A percentile compares a stretch with the other conserved stretches of the same genome.
These are phyloP conservation scores for Trametes cingulata DNA, from an alignment of 768 basidiomycete genomes.

Conservation along the genomic window DNA sequence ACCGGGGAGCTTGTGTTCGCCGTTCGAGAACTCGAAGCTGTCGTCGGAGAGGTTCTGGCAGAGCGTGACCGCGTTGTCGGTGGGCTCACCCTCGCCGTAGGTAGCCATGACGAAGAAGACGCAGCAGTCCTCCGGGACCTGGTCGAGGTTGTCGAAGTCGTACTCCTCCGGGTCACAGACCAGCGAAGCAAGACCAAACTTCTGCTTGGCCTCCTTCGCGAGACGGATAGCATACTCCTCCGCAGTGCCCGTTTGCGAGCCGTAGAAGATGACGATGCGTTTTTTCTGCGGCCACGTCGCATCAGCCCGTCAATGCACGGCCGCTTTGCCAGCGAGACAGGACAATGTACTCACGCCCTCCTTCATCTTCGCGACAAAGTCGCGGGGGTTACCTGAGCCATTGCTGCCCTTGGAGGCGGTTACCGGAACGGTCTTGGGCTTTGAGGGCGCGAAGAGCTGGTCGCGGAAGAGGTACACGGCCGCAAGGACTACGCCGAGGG, in stretches of 20 bases:
- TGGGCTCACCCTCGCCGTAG: constrained; percentile 98
- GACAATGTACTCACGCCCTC: constrained; percentile 65
- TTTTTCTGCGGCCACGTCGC: constrained; percentile 69
- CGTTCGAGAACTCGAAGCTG: constrained; percentile 84
- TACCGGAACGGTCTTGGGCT: constrained; percentile 56
- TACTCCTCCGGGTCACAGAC: constrained; percentile 99
- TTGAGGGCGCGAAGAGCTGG: constrained; percentile 68
- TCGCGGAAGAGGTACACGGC: constrained; percentile 83
- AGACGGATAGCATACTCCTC: constrained; percentile 98
- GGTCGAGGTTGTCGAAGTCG: constrained; percentile 95
- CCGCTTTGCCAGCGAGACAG: background rate
- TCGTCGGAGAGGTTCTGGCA: constrained; percentile 90
- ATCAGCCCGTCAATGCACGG: background rate
- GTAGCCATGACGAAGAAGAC: constrained; percentile 97
- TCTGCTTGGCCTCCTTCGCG: constrained; percentile 96
- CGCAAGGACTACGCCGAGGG: constrained; percentile 73
- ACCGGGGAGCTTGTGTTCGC: constrained; percentile 71
- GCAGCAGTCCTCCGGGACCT: constrained; percentile 81
- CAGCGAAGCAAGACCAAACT: constrained; percentile 92
- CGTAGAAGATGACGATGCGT: constrained; percentile 95
- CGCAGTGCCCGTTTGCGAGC: constrained; percentile 97
- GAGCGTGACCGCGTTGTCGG: constrained; percentile 94
- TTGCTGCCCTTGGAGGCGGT: constrained; percentile 43
- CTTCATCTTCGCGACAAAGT: constrained; percentile 95
- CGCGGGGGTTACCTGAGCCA: constrained; percentile 87